These are phyloP conservation scores for Boletus rex-veris DNA, from an alignment of 768 basidiomycete species.

Conservation along the genomic window DNA sequence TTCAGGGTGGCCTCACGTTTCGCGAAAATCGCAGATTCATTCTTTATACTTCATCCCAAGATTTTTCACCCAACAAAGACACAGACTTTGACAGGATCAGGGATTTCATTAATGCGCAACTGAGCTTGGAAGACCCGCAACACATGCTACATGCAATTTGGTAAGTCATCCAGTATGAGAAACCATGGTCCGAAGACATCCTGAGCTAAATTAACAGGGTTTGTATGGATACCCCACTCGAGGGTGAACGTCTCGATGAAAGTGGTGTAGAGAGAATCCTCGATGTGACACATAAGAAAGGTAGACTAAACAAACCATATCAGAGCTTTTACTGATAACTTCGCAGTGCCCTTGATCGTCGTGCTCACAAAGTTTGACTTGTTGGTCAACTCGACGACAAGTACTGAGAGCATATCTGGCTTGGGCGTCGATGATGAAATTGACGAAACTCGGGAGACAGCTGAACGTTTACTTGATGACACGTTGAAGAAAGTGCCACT, in stretches of 20 bases:
- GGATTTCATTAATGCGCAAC: not conserved
- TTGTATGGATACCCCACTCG: conserved; percentile 4
- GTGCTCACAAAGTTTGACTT: conserved; percentile 5
- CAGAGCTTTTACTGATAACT: not conserved
- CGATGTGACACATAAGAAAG: conserved; percentile 2
- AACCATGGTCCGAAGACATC: too few species aligned
- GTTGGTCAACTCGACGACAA: not conserved
- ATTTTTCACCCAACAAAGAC: conserved; percentile 6
- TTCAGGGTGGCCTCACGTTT: too few species aligned
- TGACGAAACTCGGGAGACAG: not conserved
- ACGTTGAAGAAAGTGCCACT: too few species aligned
- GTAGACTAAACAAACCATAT: not conserved
- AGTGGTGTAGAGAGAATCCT: conserved; percentile 8
- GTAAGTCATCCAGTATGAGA: not conserved
- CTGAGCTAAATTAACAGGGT: not conserved
- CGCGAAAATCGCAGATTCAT: not conserved
- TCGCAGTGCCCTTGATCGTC: conserved; percentile 4
- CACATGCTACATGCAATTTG: conserved; percentile 1
- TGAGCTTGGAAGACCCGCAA: too few species aligned
- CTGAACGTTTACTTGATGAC: too few species aligned
- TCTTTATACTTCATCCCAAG: conserved; percentile 1
- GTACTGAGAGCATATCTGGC: too few species aligned
- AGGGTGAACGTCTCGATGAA: conserved; percentile 5
- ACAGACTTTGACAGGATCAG: conserved; percentile 1
- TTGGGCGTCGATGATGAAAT: too few species aligned